phyloP scores from a whole-genome alignment of 2,329 filamentous ascomycete species.

The Lasiodiplodia hormozganensis region DNA sequence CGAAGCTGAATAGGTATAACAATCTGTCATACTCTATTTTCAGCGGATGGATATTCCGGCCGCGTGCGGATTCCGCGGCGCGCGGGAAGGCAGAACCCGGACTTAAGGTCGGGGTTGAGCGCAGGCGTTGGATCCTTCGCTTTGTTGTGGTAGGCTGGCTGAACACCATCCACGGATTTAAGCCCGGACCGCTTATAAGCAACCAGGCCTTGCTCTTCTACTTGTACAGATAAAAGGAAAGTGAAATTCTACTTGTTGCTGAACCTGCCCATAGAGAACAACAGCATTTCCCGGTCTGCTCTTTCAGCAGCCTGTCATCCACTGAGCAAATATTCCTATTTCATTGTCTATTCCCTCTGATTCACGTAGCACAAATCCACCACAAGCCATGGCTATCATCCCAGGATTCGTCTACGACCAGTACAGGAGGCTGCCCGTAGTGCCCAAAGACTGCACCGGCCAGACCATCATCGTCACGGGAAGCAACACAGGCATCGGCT shows the following conservation, averaged over 20 bases:
- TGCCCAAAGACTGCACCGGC: conserved; percentile 7
- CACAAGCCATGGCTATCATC: background rate
- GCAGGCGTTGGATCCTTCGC: background rate
- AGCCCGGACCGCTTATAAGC: background rate
- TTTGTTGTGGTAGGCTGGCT: no score
- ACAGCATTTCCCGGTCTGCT: no score
- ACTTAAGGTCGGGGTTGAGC: background rate
- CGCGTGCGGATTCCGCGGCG: background rate
- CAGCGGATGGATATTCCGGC: background rate
- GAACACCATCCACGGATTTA: background rate
- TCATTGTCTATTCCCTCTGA: no score
- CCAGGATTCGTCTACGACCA: background rate
- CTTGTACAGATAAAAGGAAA: background rate
- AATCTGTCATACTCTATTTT: no score
- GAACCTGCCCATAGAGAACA: background rate
- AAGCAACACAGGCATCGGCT: conserved; percentile 32
- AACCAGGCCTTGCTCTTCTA: background rate
- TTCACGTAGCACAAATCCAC: background rate
- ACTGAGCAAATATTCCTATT: no score
- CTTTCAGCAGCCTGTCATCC: no score
- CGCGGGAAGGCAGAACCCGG: background rate
- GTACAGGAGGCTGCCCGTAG: background rate
- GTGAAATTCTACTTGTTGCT: no score
- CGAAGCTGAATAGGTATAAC: background rate
- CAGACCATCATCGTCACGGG: conserved; percentile 32